Base-by-base conservation (phyloP, 2,329 filamentous ascomycete species). In the Acephala macrosclerotiorum region DNA sequence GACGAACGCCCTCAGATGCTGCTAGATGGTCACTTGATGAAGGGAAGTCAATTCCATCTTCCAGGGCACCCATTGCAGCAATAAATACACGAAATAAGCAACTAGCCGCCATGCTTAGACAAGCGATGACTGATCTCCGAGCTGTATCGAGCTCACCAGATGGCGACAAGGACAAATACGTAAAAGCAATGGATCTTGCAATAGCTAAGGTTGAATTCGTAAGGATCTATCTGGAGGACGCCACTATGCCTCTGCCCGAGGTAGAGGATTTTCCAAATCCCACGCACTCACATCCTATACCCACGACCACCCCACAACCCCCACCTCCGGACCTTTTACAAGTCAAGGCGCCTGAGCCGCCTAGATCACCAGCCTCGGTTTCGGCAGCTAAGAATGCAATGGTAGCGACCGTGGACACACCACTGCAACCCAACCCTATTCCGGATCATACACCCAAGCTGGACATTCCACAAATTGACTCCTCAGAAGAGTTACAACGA, bases 41-140 rank as follows among this genome's bases (percentile, higher is more conserved):
- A 60, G 71, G 71, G 18, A 69, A 66, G 47, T 61, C 67, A 7
- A 42, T 74, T 6, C 68, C 65, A 53, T 75, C 70, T 53, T 71
- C 76, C 12, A 77, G 73, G 64, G 76, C 74, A 64, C 79, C 81
- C 0, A 73, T 89, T 16, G 78, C 80, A 20, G 80, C 82, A 56
- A 79, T 93, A 68, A 89, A 93, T 72, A 80, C 79, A 60, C 85
- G 91, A 56, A 94, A 93, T 71, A 83, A 82, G 69, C 85, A 88
- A 66, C 78, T 95, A 20, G 89, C 90, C 0, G 79, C 81, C 35
- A 87, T 94, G 83, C 83, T 95, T 11, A 87, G 90, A 61, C 86
- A 88, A 67, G 88, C 89, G 0, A 84, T 93, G 25, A 79, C 82
- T 1, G 86, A 86, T 57, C 82, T 95, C 1, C 89, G 87, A 80